Evolutionary conservation across 345 rosid genomes (phyloP), one percentile per base, ranked within the genome.

Genomic region (Bruguiera gymnorhiza): DNA sequence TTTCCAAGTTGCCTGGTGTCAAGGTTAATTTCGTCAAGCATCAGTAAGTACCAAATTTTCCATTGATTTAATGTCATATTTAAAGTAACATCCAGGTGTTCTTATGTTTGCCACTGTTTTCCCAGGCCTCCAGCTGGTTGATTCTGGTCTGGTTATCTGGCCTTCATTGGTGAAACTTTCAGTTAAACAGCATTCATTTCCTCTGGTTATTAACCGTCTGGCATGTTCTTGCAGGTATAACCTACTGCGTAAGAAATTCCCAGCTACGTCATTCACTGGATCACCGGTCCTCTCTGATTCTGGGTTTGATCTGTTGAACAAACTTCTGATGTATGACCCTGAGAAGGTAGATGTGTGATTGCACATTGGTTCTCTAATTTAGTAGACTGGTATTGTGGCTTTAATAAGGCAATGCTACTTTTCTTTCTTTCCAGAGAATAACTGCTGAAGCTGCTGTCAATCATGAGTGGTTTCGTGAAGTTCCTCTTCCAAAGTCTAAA

Each of bases 401-500:
- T 77, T 59, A 50, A 65, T 53, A 75, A 31, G 68, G 6, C 27
- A 30, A 23, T 72, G 24, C 34, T 34, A 15, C 27, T 63, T 62
- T 26, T 76, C 0, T 9, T 23, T 72, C 65, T 16, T 56, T 60
- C 48, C 85, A 95, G 99, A 85, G 99, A 67, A 90, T 95, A 77
- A 90, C 89, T 57, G 99, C 82, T 52, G 94, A 95, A 62, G 92
- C 67, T 76, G 99, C 97, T 72, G 92, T 95, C 68, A 84, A 92
- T 70, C 99, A 92, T 84, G 97, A 89, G n/a, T 95, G 99, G 99
- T 95, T 95, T 78, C 83, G 74, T 57, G 99, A 92, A 84, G 98
- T 95, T 72, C 99, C 99, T 71, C 92, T 87, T 76, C 98, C 99
- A 24, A 95, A 95, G 81, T 89, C 90, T 30, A 95, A 95, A 82